Base-by-base conservation (phyloP, 306 rosid genomes). In the Pterocarpus macrocarpus region DNA sequence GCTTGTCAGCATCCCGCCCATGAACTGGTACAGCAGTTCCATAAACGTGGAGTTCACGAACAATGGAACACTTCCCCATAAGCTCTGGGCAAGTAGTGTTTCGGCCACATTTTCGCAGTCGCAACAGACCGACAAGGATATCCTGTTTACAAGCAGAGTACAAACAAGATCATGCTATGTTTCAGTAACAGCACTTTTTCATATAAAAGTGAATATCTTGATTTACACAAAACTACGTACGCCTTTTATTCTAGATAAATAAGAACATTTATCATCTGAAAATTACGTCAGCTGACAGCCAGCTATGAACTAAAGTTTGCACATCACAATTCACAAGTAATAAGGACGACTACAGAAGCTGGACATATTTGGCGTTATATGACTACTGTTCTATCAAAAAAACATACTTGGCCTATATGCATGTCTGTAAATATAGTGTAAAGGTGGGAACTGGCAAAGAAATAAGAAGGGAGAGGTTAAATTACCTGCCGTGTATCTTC, bases 11-110 rank as follows among this genome's bases (percentile, higher is more conserved):
- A 85, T 93, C 97, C 71, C 98, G 83, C 34, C 98, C 99, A 74
- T 95, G 98, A 86, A 93, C 99, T 33, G 99, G 99, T 58, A 95
- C 99, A 16, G 99, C 99, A 75, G 98, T 95, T 64, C 99, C 99
- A 78, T 95, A 95, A 76, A 95, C 98, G 41, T 95, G 99, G 73
- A 95, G 98, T 77, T 95, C 99, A 5, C 99, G 99, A 73, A 93
- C 91, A 80, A 92, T 89, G 64, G 99, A 95, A 61, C 98, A 93
- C 83, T 81, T 95, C 47, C 96, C 99, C 82, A 88, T 64, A 49
- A 92, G 94, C 86, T 93, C 97, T 38, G 98, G 94, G 87, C 97
- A 93, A 9, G 97, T 82, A 66, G 93, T 85, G 81, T 92, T 95
- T 17, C 79, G 87, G 58, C 99, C 91, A 55, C 99, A 93, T 86